Conservation (phyloP, 2,329 filamentous ascomycete species). For the Harringtonia aguacate region DNA sequence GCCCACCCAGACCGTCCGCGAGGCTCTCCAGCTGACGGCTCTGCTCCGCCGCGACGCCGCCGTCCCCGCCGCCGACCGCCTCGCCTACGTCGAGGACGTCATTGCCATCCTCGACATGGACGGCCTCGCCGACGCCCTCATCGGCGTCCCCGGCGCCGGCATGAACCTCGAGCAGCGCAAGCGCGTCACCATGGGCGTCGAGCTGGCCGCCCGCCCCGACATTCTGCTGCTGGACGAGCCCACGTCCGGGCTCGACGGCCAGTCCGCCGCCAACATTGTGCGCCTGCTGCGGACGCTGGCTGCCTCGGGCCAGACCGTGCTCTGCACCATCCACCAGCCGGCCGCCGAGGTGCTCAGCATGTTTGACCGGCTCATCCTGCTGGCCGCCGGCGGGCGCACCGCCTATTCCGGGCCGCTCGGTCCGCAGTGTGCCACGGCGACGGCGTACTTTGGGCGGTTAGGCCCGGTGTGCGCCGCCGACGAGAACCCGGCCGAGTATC, state of each 20-base stretch:
- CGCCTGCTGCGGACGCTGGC: constrained; percentile 31
- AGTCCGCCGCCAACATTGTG: neutral
- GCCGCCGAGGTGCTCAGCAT: neutral
- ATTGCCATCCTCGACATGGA: constrained; percentile 2
- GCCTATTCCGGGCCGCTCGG: neutral
- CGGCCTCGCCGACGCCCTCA: neutral
- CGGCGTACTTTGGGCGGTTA: neutral
- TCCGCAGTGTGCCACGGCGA: neutral
- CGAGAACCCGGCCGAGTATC: constrained; percentile 1
- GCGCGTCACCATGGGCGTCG: neutral
- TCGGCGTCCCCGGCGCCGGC: neutral
- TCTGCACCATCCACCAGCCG: constrained; percentile 5
- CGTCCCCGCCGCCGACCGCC: neutral
- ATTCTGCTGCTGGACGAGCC: neutral
- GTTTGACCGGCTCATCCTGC: constrained; percentile 1
- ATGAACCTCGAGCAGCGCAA: constrained; percentile 1
- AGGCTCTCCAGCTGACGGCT: constrained; percentile 1
- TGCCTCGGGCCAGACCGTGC: constrained; percentile 7
- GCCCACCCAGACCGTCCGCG: neutral
- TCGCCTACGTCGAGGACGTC: neutral
- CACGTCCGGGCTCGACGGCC: neutral
- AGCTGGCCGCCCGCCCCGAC: neutral
- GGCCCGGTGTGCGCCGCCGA: neutral
- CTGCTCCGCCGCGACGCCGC: neutral
- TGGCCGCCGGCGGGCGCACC: neutral